Evolutionary conservation across 192 early-diverging fungal species (phyloP).

Genomic region (Phlyctochytrium planicorne): DNA sequence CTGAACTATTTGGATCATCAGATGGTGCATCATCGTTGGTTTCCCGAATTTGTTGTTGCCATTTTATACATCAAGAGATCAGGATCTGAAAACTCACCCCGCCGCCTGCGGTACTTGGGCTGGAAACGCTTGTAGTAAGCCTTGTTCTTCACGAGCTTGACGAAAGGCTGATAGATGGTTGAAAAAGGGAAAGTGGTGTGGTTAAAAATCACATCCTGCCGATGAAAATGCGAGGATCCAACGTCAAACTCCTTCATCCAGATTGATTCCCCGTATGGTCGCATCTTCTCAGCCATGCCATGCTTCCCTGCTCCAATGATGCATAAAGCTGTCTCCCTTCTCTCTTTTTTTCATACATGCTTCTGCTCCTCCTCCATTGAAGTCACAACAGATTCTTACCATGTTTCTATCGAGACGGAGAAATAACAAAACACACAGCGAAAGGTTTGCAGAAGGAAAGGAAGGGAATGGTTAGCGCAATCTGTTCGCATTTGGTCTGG

Average conservation of each 20-base stretch:
- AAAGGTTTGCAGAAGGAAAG: too few species aligned
- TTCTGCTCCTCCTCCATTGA: too few species aligned
- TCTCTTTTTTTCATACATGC: background rate
- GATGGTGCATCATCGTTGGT: conserved; percentile 13
- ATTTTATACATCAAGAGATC: background rate
- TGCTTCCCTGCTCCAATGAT: background rate
- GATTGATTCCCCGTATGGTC: too few species aligned
- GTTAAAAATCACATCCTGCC: background rate
- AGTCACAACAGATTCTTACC: too few species aligned
- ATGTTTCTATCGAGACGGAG: too few species aligned
- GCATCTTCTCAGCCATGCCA: too few species aligned
- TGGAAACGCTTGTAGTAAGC: conserved; percentile 99
- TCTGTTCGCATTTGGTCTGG: too few species aligned
- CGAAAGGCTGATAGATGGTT: conserved; percentile 54
- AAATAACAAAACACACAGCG: too few species aligned
- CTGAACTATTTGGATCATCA: conserved; percentile 85
- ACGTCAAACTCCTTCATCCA: too few species aligned
- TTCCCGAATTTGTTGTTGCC: conserved; percentile 7
- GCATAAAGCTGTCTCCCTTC: background rate
- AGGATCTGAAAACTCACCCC: conserved; percentile 66
- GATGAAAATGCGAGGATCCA: background rate
- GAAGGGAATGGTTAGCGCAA: too few species aligned
- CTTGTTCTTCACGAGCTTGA: conserved; percentile 91
- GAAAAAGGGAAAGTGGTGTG: too few species aligned
- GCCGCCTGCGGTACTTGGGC: conserved; percentile 98